Evolutionary conservation across 768 basidiomycete genomes (phyloP), one percentile per base, ranked within the genome.

Genomic region (Boletales sp.): DNA sequence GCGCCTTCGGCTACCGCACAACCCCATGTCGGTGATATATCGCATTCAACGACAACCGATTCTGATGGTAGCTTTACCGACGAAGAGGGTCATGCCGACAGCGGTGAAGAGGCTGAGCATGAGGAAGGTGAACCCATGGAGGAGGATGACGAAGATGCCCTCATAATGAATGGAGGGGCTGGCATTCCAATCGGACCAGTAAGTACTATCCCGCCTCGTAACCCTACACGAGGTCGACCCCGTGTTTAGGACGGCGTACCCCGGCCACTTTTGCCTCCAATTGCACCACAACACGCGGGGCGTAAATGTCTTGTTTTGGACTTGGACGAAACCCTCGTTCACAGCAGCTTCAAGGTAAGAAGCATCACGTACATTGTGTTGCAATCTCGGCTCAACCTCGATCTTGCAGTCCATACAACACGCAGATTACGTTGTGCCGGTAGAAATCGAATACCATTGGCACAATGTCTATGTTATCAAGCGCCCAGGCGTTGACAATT

Each of bases 391-490:
- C 55, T 62, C 21, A 64, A 2, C 29, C 30, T 18, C 43, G 47
- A 15, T 51, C 49, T 48, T 53, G 12, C 36, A 98, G 94, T 90
- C 94, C 47, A 91, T 98, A 60, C 80, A 79, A 56, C 89, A 93
- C 62, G 94, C 95, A 29, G 97, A 99, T 74, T 99, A 93, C 69
- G 91, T 98, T 55, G 95, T 99, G 4, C 97, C 97, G 5, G 97
- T 99, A 21, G 97, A 98, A 71, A 99, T 99, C 55, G 97, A 99
- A 65, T 94, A 90, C 57, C 90, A 97, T 64, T 90, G 88, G 81
- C 97, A 99, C 68, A 97, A 99, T 63, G 94, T 98, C 57, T 97
- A 98, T 71, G 97, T 98, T 43, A 90, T 98, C 70, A 98, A 98
- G 70, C 87, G 97, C 44, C 97, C 97, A 9, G 97, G 97, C 14